A percentile compares a stretch with the other conserved stretches of the same genome.
phyloP scores from a whole-genome alignment of 1,284 basidiomycete genomes.

The Coriolopsis trogii region DNA sequence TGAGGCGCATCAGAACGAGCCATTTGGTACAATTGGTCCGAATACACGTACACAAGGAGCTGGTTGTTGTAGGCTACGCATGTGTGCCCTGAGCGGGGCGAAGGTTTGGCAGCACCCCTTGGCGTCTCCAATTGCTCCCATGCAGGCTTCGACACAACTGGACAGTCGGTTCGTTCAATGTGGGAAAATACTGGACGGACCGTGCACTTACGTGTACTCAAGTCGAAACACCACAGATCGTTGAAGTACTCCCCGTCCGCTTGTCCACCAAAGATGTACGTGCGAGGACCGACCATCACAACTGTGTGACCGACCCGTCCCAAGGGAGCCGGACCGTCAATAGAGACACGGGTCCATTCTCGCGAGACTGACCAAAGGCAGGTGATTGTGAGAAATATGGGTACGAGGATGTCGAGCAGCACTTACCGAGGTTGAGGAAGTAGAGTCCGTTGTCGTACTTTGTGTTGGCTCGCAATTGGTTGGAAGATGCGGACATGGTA shows the following conservation, averaged over 20 bases:
- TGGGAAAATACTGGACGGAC: too few species aligned
- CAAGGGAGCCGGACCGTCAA: slow-evolving; percentile 72
- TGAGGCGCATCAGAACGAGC: not conserved
- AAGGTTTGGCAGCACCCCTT: slow-evolving; percentile 8
- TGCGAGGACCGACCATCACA: slow-evolving; percentile 87
- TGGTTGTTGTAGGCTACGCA: slow-evolving; percentile 83
- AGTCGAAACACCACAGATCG: slow-evolving; percentile 94
- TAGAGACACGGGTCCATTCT: slow-evolving; percentile 89
- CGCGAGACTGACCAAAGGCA: slow-evolving; percentile 57
- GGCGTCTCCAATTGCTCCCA: slow-evolving; percentile 22
- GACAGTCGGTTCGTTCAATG: not conserved
- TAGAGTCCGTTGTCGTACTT: slow-evolving; percentile 88
- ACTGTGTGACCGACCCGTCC: slow-evolving; percentile 95
- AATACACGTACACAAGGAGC: slow-evolving; percentile 68
- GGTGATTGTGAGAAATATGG: not conserved
- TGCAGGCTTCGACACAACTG: slow-evolving; percentile 22
- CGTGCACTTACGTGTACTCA: slow-evolving; percentile 79
- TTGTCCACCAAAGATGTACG: slow-evolving; percentile 94
- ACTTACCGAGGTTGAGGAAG: slow-evolving; percentile 88
- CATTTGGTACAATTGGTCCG: not conserved
- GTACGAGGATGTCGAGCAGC: not conserved
- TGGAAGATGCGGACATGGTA: slow-evolving; percentile 52
- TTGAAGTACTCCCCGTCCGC: slow-evolving; percentile 90
- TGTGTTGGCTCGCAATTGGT: slow-evolving; percentile 44
- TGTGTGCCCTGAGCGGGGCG: slow-evolving; percentile 16